Conservation (phyloP, 2,329 filamentous ascomycete genomes). For the Aschersonia sp. region DNA sequence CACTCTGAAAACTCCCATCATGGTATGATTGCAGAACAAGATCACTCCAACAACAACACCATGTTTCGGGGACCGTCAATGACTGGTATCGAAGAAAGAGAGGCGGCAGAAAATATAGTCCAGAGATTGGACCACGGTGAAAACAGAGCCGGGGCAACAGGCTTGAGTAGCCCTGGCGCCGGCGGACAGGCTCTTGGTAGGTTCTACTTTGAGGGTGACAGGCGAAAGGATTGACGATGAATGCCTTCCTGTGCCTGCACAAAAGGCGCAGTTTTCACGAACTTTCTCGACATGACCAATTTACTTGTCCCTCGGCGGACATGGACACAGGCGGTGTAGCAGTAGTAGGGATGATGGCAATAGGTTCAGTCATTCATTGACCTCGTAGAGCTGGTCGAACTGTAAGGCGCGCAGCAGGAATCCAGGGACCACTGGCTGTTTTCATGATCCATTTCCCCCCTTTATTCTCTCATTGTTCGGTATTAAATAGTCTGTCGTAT, state of each 20-base stretch:
- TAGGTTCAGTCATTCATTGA: too few species aligned
- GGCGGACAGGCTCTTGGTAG: slow-evolving; percentile 35
- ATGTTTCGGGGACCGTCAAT: slow-evolving; percentile 38
- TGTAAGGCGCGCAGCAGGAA: too few species aligned
- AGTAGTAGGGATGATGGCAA: too few species aligned
- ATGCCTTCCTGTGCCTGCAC: too few species aligned
- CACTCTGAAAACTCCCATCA: slow-evolving; percentile 37
- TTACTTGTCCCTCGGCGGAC: too few species aligned
- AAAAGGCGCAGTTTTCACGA: not conserved
- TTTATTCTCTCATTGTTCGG: too few species aligned
- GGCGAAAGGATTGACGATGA: slow-evolving; percentile 7
- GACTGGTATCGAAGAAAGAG: slow-evolving; percentile 21
- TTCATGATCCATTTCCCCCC: too few species aligned
- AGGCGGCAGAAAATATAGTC: slow-evolving; percentile 51
- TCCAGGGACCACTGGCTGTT: too few species aligned
- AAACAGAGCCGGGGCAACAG: slow-evolving; percentile 18
- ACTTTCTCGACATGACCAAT: not conserved
- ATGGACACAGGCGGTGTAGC: too few species aligned
- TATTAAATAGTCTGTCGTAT: too few species aligned
- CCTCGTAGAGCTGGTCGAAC: too few species aligned
- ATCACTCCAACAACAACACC: slow-evolving; percentile 50
- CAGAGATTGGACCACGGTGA: slow-evolving; percentile 40
- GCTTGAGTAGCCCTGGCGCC: slow-evolving; percentile 28
- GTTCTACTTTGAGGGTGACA: slow-evolving; percentile 45
- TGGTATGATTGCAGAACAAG: slow-evolving; percentile 33